phyloP scores from a whole-genome alignment of 768 basidiomycete species.

The Leccinellum rugosiceps region DNA sequence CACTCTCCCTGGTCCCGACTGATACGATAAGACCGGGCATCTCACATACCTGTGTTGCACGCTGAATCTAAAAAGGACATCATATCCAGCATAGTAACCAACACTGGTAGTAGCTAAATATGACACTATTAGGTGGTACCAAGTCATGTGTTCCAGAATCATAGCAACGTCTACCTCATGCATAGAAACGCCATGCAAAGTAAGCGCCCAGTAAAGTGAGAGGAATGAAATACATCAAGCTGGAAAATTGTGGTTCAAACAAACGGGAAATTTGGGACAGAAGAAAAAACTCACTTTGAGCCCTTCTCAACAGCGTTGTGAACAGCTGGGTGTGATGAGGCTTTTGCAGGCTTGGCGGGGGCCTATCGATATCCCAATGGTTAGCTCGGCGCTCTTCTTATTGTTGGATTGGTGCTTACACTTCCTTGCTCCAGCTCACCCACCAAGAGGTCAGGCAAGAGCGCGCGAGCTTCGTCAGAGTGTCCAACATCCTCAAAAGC shows the following conservation, averaged over 20 bases:
- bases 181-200: slow-evolving; percentile 84
- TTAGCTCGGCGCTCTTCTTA: background rate
- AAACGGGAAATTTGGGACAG: background rate
- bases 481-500: slow-evolving; percentile 99
- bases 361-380: slow-evolving; percentile 33
- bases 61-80: background rate
- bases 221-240: slow-evolving; percentile 83
- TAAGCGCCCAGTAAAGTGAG: slow-evolving; percentile 76
- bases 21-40: background rate
- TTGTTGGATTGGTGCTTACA: slow-evolving; percentile 39
- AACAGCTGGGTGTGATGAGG: slow-evolving; percentile 39
- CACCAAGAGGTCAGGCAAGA: slow-evolving; percentile 74
- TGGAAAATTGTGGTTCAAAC: slow-evolving; percentile 25
- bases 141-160: background rate
- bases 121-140: background rate
- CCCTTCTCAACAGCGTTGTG: slow-evolving; percentile 55
- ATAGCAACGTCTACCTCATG: slow-evolving; percentile 14
- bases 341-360: slow-evolving; percentile 50
- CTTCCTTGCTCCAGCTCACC: slow-evolving; percentile 77
- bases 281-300: slow-evolving; percentile 53
- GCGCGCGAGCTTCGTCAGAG: slow-evolving; percentile 92
- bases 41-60: background rate
- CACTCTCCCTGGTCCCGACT: background rate
- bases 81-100: slow-evolving; percentile 21
- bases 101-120: slow-evolving; percentile 13